phyloP scores from a whole-genome alignment of 352 stramenopile species.

The Pythium rishiriense region DNA sequence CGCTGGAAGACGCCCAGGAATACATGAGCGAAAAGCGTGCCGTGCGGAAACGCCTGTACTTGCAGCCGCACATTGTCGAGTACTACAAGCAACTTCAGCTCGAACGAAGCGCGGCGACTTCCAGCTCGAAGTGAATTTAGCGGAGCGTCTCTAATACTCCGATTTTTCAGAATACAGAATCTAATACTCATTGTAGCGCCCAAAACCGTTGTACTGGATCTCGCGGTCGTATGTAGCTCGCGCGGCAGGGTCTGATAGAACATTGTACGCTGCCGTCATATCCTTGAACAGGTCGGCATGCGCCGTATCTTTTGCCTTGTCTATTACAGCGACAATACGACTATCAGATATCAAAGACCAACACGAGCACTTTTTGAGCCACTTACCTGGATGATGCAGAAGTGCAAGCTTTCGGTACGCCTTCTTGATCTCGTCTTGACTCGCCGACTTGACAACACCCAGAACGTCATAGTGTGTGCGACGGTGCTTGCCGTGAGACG shows the following conservation, averaged over 20 bases:
- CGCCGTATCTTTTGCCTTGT: constrained; percentile 68
- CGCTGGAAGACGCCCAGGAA: constrained; percentile 79
- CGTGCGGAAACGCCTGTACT: constrained; percentile 89
- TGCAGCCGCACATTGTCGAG: constrained; percentile 84
- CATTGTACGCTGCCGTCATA: constrained; percentile 84
- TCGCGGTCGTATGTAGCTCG: constrained; percentile 77
- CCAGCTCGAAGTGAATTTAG: constrained; percentile 3
- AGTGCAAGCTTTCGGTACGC: constrained; percentile 89
- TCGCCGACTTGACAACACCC: constrained; percentile 54
- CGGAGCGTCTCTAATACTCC: no score
- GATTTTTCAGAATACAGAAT: not conserved
- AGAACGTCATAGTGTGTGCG: constrained; percentile 85
- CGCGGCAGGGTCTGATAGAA: constrained; percentile 62
- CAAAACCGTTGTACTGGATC: constrained; percentile 59
- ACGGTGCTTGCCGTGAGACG: constrained; percentile 16
- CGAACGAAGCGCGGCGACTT: not conserved
- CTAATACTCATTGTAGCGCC: constrained; percentile 46
- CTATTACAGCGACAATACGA: constrained; percentile 24
- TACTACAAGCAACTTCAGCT: constrained; percentile 65
- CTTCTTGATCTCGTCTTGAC: constrained; percentile 81
- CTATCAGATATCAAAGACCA: not conserved
- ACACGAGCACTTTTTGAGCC: no score
- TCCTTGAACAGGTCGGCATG: constrained; percentile 82
- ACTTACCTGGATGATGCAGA: constrained; percentile 80
- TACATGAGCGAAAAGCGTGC: constrained; percentile 88